A percentile compares a stretch with the other conserved stretches of the same genome.
Evolutionary conservation across 2,329 filamentous ascomycete genomes (phyloP).

Genomic region (Didymellaceae sp.): DNA sequence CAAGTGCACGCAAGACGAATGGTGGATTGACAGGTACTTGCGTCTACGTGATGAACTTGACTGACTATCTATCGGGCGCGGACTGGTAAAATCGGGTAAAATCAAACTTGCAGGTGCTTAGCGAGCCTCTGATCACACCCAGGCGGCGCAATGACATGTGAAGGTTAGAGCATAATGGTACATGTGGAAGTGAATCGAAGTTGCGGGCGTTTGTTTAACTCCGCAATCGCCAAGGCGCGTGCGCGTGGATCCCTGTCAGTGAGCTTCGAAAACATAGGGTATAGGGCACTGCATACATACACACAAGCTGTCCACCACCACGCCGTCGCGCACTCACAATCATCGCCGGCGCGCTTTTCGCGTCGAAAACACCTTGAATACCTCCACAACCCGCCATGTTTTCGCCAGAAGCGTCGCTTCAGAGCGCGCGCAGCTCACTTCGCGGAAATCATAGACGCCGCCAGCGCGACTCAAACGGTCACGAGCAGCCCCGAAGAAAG

Average conservation of each 20-base stretch:
- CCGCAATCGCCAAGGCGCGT: conserved; percentile 16
- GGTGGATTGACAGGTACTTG: too few species aligned
- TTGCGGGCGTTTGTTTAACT: conserved; percentile 7
- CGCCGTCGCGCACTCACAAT: conserved; percentile 12
- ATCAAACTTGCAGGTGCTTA: too few species aligned
- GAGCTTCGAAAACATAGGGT: conserved; percentile 19
- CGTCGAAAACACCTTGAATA: background rate
- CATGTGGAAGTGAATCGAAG: conserved; percentile 2
- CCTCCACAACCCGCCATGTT: conserved; percentile 41
- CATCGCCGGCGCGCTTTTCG: conserved; percentile 19
- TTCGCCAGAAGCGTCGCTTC: conserved; percentile 46
- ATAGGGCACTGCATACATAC: too few species aligned
- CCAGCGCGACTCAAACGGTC: conserved; percentile 53
- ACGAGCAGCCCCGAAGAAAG: conserved; percentile 54
- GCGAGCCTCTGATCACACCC: too few species aligned
- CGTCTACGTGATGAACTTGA: too few species aligned
- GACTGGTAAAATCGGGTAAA: too few species aligned
- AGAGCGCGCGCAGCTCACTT: conserved; percentile 48
- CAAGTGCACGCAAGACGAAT: too few species aligned
- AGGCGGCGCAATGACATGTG: too few species aligned
- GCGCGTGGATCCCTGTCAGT: conserved; percentile 16
- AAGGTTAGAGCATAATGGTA: too few species aligned
- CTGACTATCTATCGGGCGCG: too few species aligned
- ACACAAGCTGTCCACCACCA: conserved; percentile 12
- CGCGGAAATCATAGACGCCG: conserved; percentile 56